Base-by-base conservation (phyloP, 2,329 filamentous ascomycete species). In the Penicillium hordei region DNA sequence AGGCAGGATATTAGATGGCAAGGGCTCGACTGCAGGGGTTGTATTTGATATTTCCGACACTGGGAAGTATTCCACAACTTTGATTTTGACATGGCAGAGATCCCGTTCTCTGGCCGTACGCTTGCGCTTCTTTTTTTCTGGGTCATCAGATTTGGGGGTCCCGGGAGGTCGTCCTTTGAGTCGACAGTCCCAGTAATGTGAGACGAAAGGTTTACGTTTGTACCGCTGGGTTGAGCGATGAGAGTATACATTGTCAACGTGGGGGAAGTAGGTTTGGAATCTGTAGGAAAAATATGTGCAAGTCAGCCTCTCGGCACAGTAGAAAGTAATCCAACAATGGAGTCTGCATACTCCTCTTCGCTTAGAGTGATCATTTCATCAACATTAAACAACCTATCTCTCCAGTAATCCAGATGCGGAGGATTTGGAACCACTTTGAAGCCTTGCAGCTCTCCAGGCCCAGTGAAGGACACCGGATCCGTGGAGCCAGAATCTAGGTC, bases 71-170 rank as follows among this genome's bases (percentile, higher is more conserved):
- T 93, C 89, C 3, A 89, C 91, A 59, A 93, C 90, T 73, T 92
- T 93, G 72, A 93, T 91, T 76, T 93, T 93, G 62, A 93, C 89
- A 72, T 93, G 89, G 71, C 90, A 93, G n/a, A 92, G 80, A 75
- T 92, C 88, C 13, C 88, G 82, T 72, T 90, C 86, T 42, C 90
- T 81, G n/a, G 87, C 87, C 36, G 83, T 86, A 27, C 90, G 86
- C 75, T 91, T 92, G 38, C 90, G 83, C 74, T 91, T 92, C 81
- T 91, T 92, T 78, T 91, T 92, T 71, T 86, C 87, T 0, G 90
- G 89, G 66, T 93, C 89, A 46, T 89, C 85, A 0, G 88, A 90
- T 72, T 93, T 92, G 58, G 88, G 87, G 4, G 89, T 93, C 31
- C 90, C 90, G 0, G 89, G 86, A 0, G 89, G 89, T 0, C 90